Percentiles rank a stretch among this genome's conserved stretches.
Conservation (phyloP, 2,329 filamentous ascomycete genomes). For the Cercospora sp. region DNA sequence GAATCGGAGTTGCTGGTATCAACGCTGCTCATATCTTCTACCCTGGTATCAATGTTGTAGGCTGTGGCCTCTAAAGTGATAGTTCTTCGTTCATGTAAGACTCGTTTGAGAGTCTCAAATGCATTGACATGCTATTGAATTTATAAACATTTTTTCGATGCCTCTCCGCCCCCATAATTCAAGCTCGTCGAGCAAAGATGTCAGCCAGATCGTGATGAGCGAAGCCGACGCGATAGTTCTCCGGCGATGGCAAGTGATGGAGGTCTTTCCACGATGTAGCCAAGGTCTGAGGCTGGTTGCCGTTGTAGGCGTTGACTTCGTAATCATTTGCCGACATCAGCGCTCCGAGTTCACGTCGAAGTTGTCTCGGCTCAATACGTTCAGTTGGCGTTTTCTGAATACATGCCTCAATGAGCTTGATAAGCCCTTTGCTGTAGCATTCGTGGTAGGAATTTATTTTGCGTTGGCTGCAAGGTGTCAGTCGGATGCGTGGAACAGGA, state of each 20-base stretch:
- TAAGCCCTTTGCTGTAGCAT: conserved; percentile 1
- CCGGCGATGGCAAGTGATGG: not conserved
- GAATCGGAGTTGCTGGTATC: conserved; percentile 15
- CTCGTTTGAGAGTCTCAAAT: not conserved
- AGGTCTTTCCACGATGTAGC: not conserved
- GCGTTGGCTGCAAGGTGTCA: not conserved
- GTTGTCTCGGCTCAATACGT: not conserved
- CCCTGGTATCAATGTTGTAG: conserved; percentile 8
- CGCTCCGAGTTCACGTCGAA: not conserved
- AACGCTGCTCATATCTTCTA: conserved; percentile 21
- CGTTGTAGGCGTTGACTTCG: not conserved
- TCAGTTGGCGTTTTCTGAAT: not conserved
- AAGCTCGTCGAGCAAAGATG: not conserved
- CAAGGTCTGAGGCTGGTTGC: not conserved
- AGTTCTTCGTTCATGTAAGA: too few relatives aligned
- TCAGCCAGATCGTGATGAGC: not conserved
- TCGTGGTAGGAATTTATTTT: not conserved
- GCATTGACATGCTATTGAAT: not conserved
- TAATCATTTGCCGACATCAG: not conserved
- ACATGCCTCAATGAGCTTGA: not conserved
- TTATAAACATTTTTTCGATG: not conserved
- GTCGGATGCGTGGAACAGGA: not conserved
- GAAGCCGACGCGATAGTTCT: not conserved
- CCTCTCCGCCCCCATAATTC: not conserved
- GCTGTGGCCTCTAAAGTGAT: not conserved